Conservation (phyloP, 306 rosid species). For the Malus domestica region ASM211411v1 NC_041804.1:2854501-2855000, state of each 20-base stretch:
- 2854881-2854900: background rate
- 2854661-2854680: background rate
- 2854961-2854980: slow-evolving; percentile 1
- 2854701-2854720: background rate
- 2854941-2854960: background rate
- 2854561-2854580: background rate
- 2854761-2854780: background rate
- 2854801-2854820: background rate
- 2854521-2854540: background rate
- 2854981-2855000: background rate
- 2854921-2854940: background rate
- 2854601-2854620: background rate
- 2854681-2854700: background rate
- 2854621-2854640: background rate
- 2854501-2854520: background rate
- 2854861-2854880: accelerated
- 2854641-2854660: background rate
- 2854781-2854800: background rate
- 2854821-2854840: background rate
- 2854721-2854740: background rate
- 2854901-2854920: background rate
- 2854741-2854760: background rate
- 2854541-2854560: background rate
- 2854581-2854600: background rate
- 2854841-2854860: background rate